Evolutionary conservation across 2,329 filamentous ascomycete genomes (phyloP).

Genomic region (Aspergillus tubingensis): DNA sequence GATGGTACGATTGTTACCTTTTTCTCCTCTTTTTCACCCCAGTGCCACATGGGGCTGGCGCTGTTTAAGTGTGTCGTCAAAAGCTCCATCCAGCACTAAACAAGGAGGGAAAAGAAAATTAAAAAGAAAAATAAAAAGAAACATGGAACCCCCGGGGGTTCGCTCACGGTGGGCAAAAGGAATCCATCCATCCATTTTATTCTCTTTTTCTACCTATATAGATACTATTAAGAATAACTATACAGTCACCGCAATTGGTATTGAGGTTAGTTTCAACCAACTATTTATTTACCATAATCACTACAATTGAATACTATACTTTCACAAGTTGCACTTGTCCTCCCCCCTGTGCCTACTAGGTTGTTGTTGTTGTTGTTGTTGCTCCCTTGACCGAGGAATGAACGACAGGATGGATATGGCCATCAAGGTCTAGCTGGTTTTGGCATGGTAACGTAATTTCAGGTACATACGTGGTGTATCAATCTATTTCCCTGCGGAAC

Average conservation of each 20-base stretch:
- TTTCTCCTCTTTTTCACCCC: background rate
- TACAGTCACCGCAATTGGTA: too few species aligned
- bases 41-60: background rate
- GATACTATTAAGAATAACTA: too few species aligned
- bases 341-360: background rate
- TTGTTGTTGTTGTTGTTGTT: too few species aligned
- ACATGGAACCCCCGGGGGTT: background rate
- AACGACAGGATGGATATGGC: background rate
- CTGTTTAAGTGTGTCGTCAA: background rate
- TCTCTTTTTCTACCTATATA: too few species aligned
- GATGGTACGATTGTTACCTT: background rate
- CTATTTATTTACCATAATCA: background rate
- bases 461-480: background rate
- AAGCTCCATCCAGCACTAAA: background rate
- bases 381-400: background rate
- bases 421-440: background rate
- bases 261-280: too few species aligned
- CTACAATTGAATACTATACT: constrained; percentile 2
- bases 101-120: background rate
- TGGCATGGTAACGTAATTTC: background rate
- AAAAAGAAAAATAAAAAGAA: background rate
- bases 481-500: background rate
- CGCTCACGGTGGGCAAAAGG: too few species aligned
- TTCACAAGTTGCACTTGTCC: background rate
- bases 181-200: too few species aligned